phyloP scores from a whole-genome alignment of 2,329 filamentous ascomycete species.

The Metarhizium anisopliae region DNA sequence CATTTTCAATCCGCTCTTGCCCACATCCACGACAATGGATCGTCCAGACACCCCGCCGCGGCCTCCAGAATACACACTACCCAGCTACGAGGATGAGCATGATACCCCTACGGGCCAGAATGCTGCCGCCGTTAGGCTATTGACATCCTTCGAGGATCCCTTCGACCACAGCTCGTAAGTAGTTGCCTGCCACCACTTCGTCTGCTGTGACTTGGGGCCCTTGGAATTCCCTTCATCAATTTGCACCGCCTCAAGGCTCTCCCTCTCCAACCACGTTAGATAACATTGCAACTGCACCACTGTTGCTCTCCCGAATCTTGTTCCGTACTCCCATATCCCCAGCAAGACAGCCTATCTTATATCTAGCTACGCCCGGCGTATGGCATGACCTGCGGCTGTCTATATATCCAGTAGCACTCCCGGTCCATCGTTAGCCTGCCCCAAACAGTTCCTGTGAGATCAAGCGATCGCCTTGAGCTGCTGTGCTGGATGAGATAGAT shows the following conservation, averaged over 20 bases:
- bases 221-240: no score
- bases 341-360: background rate
- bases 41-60: slow-evolving; percentile 39
- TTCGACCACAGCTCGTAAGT: slow-evolving; percentile 47
- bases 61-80: slow-evolving; percentile 49
- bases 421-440: background rate
- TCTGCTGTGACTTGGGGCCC: background rate
- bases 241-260: background rate
- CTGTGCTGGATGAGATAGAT: slow-evolving; percentile 8
- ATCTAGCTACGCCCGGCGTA: background rate
- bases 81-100: slow-evolving; percentile 47
- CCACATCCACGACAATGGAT: slow-evolving; percentile 30
- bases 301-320: background rate
- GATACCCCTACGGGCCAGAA: slow-evolving; percentile 38
- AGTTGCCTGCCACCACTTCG: slow-evolving; percentile 11
- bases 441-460: slow-evolving; percentile 18
- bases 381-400: no score
- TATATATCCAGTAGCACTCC: background rate
- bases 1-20: background rate
- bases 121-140: slow-evolving; percentile 46
- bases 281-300: background rate
- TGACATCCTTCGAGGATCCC: slow-evolving; percentile 55
- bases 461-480: slow-evolving; percentile 28
- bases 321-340: background rate
- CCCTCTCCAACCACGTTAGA: background rate